These are phyloP conservation scores for Alloteropsis semialata DNA, from an alignment of 176 grass and related monocot genomes.

Conservation along the genomic window DNA sequence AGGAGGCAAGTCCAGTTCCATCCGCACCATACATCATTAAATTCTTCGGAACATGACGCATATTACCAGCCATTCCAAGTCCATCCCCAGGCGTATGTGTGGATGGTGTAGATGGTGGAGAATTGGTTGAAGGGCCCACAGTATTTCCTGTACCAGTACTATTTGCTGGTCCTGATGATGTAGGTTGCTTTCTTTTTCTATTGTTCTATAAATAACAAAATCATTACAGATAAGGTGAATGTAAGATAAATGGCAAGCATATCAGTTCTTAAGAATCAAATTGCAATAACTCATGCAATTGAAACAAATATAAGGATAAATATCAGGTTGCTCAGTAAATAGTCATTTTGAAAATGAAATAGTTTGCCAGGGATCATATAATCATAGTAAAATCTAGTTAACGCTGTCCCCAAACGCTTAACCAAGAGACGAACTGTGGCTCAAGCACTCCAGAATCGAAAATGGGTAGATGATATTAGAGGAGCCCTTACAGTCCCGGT, in stretches of 20 bases:
- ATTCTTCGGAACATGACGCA: conserved; percentile 71
- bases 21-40: conserved; percentile 91
- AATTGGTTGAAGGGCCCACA: conserved; percentile 73
- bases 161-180: conserved; percentile 92
- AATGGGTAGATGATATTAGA: too few relatives aligned
- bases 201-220: conserved; percentile 55
- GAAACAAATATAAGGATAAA: background rate
- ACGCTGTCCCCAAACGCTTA: too few relatives aligned
- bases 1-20: conserved; percentile 81
- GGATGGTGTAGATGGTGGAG: conserved; percentile 90
- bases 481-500: too few relatives aligned
- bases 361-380: background rate
- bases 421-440: too few relatives aligned
- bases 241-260: conserved; percentile 3
- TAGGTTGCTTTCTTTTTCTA: conserved; percentile 94
- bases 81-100: conserved; percentile 82
- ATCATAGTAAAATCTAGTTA: too few relatives aligned
- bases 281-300: background rate
- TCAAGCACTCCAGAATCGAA: too few relatives aligned
- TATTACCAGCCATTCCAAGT: conserved; percentile 63
- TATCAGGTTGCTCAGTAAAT: background rate
- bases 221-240: conserved; percentile 2
- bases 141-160: conserved; percentile 97
- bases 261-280: conserved; percentile 7
- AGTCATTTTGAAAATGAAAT: background rate